These are phyloP conservation scores for Aspergillus neoniger DNA, from an alignment of 2,329 filamentous ascomycete species.

Conservation along the genomic window DNA sequence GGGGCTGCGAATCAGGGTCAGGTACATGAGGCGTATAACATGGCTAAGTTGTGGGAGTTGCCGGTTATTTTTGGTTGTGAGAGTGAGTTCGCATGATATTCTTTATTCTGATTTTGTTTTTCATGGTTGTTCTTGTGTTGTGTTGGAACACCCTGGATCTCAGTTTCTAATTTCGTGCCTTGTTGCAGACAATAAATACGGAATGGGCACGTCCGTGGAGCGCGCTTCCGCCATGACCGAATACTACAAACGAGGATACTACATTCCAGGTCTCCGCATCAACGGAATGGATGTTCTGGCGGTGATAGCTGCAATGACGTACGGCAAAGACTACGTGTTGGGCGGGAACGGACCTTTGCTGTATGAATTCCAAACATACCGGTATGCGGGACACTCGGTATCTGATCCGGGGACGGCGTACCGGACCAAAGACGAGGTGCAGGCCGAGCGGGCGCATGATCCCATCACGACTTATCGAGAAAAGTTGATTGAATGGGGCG, in stretches of 20 bases:
- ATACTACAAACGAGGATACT: slow-evolving; percentile 99
- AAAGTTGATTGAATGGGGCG: slow-evolving; percentile 89
- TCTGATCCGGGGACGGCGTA: slow-evolving; percentile 97
- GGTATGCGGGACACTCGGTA: slow-evolving; percentile 98
- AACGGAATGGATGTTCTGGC: slow-evolving; percentile 98
- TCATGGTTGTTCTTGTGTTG: too few relatives aligned
- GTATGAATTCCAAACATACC: slow-evolving; percentile 96
- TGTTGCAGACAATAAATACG: slow-evolving; percentile 93
- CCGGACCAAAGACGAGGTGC: slow-evolving; percentile 95
- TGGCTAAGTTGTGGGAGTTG: slow-evolving; percentile 97
- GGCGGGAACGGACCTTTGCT: slow-evolving; percentile 86
- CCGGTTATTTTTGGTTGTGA: slow-evolving; percentile 94
- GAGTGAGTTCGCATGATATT: slow-evolving; percentile 62
- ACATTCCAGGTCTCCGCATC: slow-evolving; percentile 96
- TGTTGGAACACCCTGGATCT: too few relatives aligned
- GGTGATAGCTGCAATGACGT: slow-evolving; percentile 87
- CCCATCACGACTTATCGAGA: slow-evolving; percentile 94
- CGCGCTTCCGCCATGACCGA: slow-evolving; percentile 91
- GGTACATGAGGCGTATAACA: slow-evolving; percentile 98
- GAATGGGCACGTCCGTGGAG: slow-evolving; percentile 93
- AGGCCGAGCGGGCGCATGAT: slow-evolving; percentile 92
- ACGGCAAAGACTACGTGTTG: slow-evolving; percentile 81
- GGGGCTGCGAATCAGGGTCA: slow-evolving; percentile 97
- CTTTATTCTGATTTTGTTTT: too few relatives aligned
- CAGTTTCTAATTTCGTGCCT: slow-evolving; percentile 36